These are phyloP conservation scores for Fusarium robinianum DNA, from an alignment of 2,329 filamentous ascomycete genomes.

Conservation along the genomic window DNA sequence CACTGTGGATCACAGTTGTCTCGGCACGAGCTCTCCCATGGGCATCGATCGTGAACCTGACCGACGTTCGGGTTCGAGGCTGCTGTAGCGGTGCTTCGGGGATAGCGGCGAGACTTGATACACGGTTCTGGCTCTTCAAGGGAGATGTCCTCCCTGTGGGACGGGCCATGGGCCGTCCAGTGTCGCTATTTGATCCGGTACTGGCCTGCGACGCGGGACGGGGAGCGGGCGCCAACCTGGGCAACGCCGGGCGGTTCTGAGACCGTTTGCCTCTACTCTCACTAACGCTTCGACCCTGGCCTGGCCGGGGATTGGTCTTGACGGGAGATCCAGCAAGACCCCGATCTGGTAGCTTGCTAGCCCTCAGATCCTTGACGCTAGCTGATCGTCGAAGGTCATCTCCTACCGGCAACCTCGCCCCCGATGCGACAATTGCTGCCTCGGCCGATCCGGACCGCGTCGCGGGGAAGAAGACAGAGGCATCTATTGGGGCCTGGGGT, in stretches of 20 bases:
- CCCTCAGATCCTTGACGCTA: conserved; percentile 50
- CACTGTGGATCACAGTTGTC: conserved; percentile 50
- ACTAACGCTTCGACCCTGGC: conserved; percentile 59
- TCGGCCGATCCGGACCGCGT: conserved; percentile 38
- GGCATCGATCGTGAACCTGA: conserved; percentile 67
- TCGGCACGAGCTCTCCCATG: conserved; percentile 62
- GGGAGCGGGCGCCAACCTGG: conserved; percentile 53
- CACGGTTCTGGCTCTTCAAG: conserved; percentile 54
- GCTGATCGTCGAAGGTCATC: conserved; percentile 50
- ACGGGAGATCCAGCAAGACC: conserved; percentile 54
- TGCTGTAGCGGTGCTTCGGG: conserved; percentile 54
- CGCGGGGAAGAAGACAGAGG: conserved; percentile 40
- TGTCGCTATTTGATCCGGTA: conserved; percentile 39
- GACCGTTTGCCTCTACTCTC: conserved; percentile 54
- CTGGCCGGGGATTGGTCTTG: conserved; percentile 54
- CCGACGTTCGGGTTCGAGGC: conserved; percentile 56
- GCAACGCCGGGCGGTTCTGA: conserved; percentile 47
- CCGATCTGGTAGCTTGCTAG: conserved; percentile 49
- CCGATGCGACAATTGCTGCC: conserved; percentile 33
- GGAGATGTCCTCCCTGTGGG: conserved; percentile 57
- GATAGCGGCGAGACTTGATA: conserved; percentile 61
- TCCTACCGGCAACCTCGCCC: conserved; percentile 36
- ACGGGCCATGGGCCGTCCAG: conserved; percentile 44
- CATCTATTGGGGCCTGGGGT: conserved; percentile 54
- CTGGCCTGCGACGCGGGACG: conserved; percentile 43